A percentile compares a stretch with the other conserved stretches of the same genome.
phyloP scores from a whole-genome alignment of 345 rosid genomes.

The Crucihimalaya himalaica region DNA sequence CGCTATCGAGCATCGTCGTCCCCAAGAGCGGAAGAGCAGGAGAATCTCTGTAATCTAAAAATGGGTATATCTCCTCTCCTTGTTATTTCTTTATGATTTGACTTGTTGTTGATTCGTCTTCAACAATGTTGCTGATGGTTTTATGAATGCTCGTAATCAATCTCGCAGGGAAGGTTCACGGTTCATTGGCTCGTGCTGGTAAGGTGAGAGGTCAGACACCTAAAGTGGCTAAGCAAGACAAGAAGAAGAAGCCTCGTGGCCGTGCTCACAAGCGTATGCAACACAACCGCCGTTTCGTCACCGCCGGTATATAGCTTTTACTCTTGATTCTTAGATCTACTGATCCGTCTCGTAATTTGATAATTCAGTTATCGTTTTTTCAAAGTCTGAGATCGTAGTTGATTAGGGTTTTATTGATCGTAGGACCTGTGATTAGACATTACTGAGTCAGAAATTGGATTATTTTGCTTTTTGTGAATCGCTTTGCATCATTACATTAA shows the following conservation, averaged over 20 bases:
- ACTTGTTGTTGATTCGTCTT: not conserved
- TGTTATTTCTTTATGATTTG: not conserved
- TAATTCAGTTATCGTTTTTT: no score
- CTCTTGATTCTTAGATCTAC: not conserved
- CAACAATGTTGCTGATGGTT: not conserved
- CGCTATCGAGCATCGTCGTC: not conserved
- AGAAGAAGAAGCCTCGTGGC: constrained; percentile 93
- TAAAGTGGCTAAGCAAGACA: constrained; percentile 87
- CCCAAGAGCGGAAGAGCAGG: not conserved
- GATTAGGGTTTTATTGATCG: no score
- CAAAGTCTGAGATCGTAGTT: no score
- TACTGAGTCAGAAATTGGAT: no score
- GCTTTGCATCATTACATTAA: no score
- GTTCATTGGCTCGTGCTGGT: constrained; percentile 87
- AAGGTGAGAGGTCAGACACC: constrained; percentile 93
- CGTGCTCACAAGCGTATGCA: constrained; percentile 90
- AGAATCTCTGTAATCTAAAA: not conserved
- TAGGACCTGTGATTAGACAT: no score
- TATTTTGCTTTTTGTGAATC: no score
- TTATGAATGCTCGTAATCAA: not conserved
- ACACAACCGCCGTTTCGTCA: constrained; percentile 92
- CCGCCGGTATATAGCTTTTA: no score
- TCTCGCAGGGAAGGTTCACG: constrained; percentile 56
- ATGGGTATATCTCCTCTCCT: not conserved
- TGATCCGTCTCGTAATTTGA: not conserved